phyloP scores from a whole-genome alignment of 306 rosid species.

The Acacia melanoxylon region DNA sequence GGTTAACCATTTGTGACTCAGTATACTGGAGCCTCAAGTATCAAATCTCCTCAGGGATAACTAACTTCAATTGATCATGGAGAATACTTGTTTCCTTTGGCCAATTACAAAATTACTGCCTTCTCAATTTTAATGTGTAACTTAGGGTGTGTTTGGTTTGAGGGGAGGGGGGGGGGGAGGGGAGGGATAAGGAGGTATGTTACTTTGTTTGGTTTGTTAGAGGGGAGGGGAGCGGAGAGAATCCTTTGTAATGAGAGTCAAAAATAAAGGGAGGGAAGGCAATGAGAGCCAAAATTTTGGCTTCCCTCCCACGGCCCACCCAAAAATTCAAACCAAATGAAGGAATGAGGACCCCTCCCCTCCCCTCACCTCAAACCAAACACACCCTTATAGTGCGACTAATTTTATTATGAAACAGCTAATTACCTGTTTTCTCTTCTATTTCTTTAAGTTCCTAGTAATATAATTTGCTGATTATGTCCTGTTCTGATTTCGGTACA shows the following conservation, averaged over 20 bases:
- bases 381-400: not conserved
- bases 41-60: not conserved
- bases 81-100: not conserved
- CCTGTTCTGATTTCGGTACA: not conserved
- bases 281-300: too few relatives aligned
- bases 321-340: too few relatives aligned
- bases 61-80: not conserved
- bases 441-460: not conserved
- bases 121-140: not conserved
- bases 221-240: too few relatives aligned
- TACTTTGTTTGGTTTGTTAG: too few relatives aligned
- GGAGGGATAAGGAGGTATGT: too few relatives aligned
- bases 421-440: not conserved
- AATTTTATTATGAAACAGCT: not conserved
- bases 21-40: not conserved
- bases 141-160: too few relatives aligned
- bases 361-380: too few relatives aligned
- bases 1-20: not conserved
- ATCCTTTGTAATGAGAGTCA: too few relatives aligned
- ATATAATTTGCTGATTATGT: conserved; percentile 14
- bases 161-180: too few relatives aligned
- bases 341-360: too few relatives aligned
- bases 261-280: too few relatives aligned
- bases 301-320: too few relatives aligned
- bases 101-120: not conserved